Evolutionary conservation across 768 basidiomycete species (phyloP), one percentile per base, ranked within the genome.

Genomic region (Daedaleopsis nitida): DNA sequence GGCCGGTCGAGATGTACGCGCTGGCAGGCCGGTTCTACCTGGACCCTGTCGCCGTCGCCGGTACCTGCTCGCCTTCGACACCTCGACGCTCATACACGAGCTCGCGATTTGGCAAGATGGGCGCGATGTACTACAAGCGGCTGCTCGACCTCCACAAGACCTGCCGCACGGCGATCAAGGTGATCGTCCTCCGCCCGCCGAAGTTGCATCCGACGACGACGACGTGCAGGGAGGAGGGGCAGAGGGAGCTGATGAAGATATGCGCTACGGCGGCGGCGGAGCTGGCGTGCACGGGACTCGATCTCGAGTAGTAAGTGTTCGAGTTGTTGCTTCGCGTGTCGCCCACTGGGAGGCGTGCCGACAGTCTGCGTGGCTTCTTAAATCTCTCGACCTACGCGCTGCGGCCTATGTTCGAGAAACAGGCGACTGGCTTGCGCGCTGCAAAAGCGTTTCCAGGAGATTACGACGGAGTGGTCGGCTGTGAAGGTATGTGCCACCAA

Each of bases 381-480:
- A 89, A 90, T 70, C 69, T 90, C 16, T 88, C 89, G 12, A 86
- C 84, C 34, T 81, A 77, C 53, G 75, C 82, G 3, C 85, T 91
- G 73, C 87, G 89, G 69, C 83, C 83, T 3, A 86, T 88, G 27
- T 77, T 91, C 32, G 78, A 79, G 13, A 89, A 88, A 8, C 71
- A 90, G 13, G 80, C 81, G 51, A 84, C 86, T 35, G 86, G 87
- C 64, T 70, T 91, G 17, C 72, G 77, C 81, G 1, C 79, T 91
- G 32, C 76, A 80, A 53, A 83, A 86, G n/a, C 81, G 90, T 32
- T 80, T 91, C 39, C 83, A 83, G 69, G 80, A 79, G 43, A 77
- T 90, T 47, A 74, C 88, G 32, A 70, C 83, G 34, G 86, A 89
- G 66, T 91, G 89, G 89, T 87, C 89, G 12, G 76, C 83, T 21